Conservation (phyloP, 108 stramenopile species). For the Cyclostephanos invisitatus region DNA sequence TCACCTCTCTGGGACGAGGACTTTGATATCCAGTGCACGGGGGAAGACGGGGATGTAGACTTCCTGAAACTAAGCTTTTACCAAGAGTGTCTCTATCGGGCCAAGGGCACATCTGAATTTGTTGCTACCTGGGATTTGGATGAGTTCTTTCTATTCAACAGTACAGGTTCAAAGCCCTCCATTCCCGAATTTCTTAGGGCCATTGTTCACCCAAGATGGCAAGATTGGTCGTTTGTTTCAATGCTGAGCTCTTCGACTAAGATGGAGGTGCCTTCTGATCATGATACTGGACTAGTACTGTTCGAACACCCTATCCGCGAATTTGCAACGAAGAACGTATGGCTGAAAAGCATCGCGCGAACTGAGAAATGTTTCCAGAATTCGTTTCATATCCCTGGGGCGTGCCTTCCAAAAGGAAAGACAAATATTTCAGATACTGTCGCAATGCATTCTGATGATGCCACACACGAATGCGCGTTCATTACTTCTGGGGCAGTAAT, state of each 20-base stretch:
- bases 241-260: neutral
- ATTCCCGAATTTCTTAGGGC: neutral
- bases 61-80: slow-evolving; percentile 28
- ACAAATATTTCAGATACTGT: neutral
- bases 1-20: neutral
- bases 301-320: neutral
- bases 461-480: neutral
- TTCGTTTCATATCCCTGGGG: neutral
- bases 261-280: neutral
- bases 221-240: neutral
- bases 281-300: neutral
- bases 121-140: slow-evolving; percentile 41
- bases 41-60: neutral
- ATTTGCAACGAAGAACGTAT: neutral
- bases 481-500: neutral
- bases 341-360: neutral
- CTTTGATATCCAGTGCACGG: slow-evolving; percentile 2
- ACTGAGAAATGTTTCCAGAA: neutral
- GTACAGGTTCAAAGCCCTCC: neutral
- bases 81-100: slow-evolving; percentile 33
- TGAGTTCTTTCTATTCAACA: slow-evolving; percentile 14
- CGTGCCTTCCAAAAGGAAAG: neutral
- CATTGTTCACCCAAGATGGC: neutral
- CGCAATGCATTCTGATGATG: neutral
- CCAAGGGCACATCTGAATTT: slow-evolving; percentile 36